These are phyloP conservation scores for Irpex rosettiformis DNA, from an alignment of 1,284 basidiomycete genomes.

Conservation along the genomic window DNA sequence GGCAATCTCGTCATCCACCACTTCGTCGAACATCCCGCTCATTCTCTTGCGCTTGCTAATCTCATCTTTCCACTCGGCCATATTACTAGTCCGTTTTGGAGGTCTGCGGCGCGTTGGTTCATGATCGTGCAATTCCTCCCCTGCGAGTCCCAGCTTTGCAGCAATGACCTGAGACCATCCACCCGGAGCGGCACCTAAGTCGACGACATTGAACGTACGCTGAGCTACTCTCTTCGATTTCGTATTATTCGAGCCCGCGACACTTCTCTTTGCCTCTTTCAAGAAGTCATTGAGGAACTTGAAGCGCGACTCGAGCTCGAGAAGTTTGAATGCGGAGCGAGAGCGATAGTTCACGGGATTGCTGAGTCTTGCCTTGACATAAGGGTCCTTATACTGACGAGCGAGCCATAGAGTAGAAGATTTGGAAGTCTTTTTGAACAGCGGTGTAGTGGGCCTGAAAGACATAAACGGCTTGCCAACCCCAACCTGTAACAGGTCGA, in stretches of 20 bases:
- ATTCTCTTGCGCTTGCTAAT: constrained; percentile 3
- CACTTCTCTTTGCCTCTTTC: constrained; percentile 34
- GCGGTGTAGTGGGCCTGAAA: constrained; percentile 21
- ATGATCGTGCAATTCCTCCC: constrained; percentile 13
- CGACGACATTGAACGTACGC: constrained; percentile 47
- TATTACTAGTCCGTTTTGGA: neutral
- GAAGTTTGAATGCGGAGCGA: constrained; percentile 83
- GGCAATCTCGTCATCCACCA: constrained; percentile 5
- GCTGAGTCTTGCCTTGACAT: constrained; percentile 55
- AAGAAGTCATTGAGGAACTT: constrained; percentile 50
- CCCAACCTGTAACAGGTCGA: too few relatives aligned
- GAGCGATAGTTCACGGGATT: constrained; percentile 57
- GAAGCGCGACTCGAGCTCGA: constrained; percentile 61
- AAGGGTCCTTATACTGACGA: constrained; percentile 64
- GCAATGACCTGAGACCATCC: constrained; percentile 87
- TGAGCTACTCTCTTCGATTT: neutral
- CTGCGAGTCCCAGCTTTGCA: constrained; percentile 39
- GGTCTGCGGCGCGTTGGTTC: neutral
- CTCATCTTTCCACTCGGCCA: constrained; percentile 2
- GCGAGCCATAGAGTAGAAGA: constrained; percentile 53
- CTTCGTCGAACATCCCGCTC: constrained; percentile 4
- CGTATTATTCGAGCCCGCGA: neutral
- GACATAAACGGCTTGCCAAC: constrained; percentile 19
- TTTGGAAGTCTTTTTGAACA: constrained; percentile 11
- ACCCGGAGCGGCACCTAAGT: constrained; percentile 85